Conservation (phyloP, 164 flowering plant species). For the Chimonanthus praecox region DNA sequence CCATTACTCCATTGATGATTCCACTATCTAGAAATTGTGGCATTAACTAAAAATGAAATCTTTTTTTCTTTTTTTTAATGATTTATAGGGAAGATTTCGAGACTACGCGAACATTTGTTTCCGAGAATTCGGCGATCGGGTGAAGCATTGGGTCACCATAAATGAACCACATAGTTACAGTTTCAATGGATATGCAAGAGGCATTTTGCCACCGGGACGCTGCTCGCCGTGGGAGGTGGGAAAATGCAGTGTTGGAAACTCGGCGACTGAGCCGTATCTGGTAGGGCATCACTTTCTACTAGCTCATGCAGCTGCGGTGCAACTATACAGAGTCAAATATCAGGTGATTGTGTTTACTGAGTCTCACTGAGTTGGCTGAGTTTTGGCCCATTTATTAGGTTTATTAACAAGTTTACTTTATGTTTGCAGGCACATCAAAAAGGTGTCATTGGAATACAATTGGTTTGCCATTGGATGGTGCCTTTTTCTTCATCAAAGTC, state of each 20-base stretch:
- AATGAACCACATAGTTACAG: conserved; percentile 39
- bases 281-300: conserved; percentile 35
- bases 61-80: too few relatives aligned
- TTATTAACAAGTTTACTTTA: too few relatives aligned
- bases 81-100: conserved; percentile 24
- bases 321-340: conserved; percentile 33
- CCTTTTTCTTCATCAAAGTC: conserved; percentile 23
- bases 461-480: conserved; percentile 27
- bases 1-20: too few relatives aligned
- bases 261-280: conserved; percentile 52
- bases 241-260: conserved; percentile 51
- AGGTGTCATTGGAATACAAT: too few relatives aligned
- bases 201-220: conserved; percentile 38
- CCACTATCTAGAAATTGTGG: too few relatives aligned
- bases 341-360: conserved; percentile 20
- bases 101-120: conserved; percentile 47
- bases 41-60: too few relatives aligned
- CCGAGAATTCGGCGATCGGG: conserved; percentile 37
- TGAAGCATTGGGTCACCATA: conserved; percentile 52
- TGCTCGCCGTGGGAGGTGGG: conserved; percentile 35
- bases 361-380: too few relatives aligned
- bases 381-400: too few relatives aligned
- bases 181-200: conserved; percentile 20
- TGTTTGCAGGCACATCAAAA: too few relatives aligned
- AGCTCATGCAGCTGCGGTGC: conserved; percentile 38